A percentile compares a stretch with the other conserved stretches of the same genome.
Evolutionary conservation across 345 rosid species (phyloP).

Genomic region (Salix udensis): DNA sequence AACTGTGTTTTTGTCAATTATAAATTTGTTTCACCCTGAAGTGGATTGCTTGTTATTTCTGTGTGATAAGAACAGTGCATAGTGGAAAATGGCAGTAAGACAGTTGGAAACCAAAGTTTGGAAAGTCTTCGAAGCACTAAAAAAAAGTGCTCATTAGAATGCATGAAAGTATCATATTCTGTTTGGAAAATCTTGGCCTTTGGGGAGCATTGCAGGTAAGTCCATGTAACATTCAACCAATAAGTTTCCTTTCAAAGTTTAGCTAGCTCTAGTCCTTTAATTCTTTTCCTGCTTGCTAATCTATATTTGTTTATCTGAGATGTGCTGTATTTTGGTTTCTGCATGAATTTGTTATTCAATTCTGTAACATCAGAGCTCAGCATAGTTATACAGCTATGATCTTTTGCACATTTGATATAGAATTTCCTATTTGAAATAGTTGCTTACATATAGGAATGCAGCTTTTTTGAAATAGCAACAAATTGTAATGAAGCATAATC

Average conservation of each 20-base stretch:
- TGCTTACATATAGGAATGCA: background rate
- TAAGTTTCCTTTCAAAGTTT: slow-evolving; percentile 3
- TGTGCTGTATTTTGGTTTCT: background rate
- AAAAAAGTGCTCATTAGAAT: slow-evolving; percentile 49
- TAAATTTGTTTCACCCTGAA: slow-evolving; percentile 19
- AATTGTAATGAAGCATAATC: background rate
- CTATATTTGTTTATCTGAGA: background rate
- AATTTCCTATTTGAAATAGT: background rate
- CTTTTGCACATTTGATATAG: too few species aligned
- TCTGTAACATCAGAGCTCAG: background rate
- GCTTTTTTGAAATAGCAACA: background rate
- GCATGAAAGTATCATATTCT: slow-evolving; percentile 64
- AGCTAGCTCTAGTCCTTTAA: background rate
- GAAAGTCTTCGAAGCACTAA: slow-evolving; percentile 48
- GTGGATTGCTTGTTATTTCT: slow-evolving; percentile 23
- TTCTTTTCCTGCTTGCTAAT: background rate
- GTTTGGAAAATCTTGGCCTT: slow-evolving; percentile 69
- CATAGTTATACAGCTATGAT: background rate
- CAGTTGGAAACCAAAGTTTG: slow-evolving; percentile 41
- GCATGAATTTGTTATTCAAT: background rate
- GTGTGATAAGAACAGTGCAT: slow-evolving; percentile 57
- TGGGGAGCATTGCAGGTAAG: slow-evolving; percentile 80
- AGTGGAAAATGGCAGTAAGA: slow-evolving; percentile 44
- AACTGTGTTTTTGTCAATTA: slow-evolving; percentile 3
- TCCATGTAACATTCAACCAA: slow-evolving; percentile 13